Conservation (phyloP, 306 rosid genomes). For the Bauhinia variegata region DNA sequence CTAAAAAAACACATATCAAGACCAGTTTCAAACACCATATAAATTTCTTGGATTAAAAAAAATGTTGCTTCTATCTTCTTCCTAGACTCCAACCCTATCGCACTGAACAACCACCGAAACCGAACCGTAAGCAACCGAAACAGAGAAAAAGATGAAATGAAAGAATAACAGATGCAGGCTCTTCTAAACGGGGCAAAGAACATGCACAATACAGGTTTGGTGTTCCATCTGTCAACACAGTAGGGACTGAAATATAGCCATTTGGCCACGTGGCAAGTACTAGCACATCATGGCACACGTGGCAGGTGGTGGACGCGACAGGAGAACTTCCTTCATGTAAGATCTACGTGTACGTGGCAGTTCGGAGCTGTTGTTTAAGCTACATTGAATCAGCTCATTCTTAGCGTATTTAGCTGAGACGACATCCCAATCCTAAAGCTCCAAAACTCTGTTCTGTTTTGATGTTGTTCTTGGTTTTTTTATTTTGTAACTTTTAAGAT, state of each 20-base stretch:
- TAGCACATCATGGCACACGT: slow-evolving; percentile 21
- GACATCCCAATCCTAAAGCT: slow-evolving; percentile 7
- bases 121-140: too few relatives aligned
- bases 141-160: slow-evolving; percentile 8
- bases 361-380: slow-evolving; percentile 28
- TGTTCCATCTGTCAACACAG: slow-evolving; percentile 49
- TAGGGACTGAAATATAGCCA: slow-evolving; percentile 14
- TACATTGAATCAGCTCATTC: slow-evolving; percentile 20
- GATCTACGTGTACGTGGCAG: slow-evolving; percentile 54
- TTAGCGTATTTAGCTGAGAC: slow-evolving; percentile 32
- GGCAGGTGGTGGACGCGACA: slow-evolving; percentile 43
- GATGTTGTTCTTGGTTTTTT: slow-evolving; percentile 1
- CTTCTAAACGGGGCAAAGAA: too few relatives aligned
- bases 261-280: slow-evolving; percentile 42
- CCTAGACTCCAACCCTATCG: too few relatives aligned
- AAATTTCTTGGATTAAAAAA: too few relatives aligned
- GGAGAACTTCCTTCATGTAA: slow-evolving; percentile 13
- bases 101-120: too few relatives aligned
- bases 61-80: too few relatives aligned
- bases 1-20: too few relatives aligned
- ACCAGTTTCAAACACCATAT: too few relatives aligned
- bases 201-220: neutral
- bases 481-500: slow-evolving; percentile 8
- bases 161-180: slow-evolving; percentile 9
- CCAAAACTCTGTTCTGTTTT: slow-evolving; percentile 28